These are phyloP conservation scores for Hygrocybe coccinea DNA, from an alignment of 768 basidiomycete genomes.

Conservation along the genomic window DNA sequence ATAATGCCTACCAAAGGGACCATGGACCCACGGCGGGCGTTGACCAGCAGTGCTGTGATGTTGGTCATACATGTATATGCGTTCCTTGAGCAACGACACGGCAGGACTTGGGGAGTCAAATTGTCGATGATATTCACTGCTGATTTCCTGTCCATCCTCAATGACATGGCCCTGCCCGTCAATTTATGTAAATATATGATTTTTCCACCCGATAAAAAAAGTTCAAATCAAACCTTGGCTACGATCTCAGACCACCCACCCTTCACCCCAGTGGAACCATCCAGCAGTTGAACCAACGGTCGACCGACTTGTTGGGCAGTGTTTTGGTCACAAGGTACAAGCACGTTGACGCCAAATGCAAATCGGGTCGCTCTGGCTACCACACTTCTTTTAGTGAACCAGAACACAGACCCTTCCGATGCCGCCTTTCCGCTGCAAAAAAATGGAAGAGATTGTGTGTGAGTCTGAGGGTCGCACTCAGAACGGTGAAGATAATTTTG, in stretches of 20 bases:
- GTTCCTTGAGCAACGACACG: background rate
- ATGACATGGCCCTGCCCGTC: conserved; percentile 3
- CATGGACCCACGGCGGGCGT: background rate
- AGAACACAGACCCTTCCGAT: conserved; percentile 6
- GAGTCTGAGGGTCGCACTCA: background rate
- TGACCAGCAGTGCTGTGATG: background rate
- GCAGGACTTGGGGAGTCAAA: background rate
- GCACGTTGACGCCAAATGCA: background rate
- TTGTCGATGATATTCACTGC: background rate
- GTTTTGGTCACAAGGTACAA: background rate
- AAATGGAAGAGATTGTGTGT: background rate
- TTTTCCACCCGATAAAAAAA: background rate
- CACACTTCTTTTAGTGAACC: conserved; percentile 1
- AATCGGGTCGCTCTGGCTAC: conserved; percentile 4
- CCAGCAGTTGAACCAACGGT: background rate
- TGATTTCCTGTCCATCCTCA: background rate
- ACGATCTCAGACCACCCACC: conserved; percentile 6
- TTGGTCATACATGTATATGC: conserved; percentile 4
- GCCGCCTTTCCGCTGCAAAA: conserved; percentile 2
- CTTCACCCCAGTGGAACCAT: background rate
- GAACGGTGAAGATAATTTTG: background rate
- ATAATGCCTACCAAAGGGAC: background rate
- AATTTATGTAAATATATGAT: too few species aligned
- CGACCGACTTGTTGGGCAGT: background rate
- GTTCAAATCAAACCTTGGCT: background rate